Evolutionary conservation across 2,329 filamentous ascomycete species (phyloP), one percentile per base, ranked within the genome.

Genomic region (Chaetomiaceae sp.): DNA sequence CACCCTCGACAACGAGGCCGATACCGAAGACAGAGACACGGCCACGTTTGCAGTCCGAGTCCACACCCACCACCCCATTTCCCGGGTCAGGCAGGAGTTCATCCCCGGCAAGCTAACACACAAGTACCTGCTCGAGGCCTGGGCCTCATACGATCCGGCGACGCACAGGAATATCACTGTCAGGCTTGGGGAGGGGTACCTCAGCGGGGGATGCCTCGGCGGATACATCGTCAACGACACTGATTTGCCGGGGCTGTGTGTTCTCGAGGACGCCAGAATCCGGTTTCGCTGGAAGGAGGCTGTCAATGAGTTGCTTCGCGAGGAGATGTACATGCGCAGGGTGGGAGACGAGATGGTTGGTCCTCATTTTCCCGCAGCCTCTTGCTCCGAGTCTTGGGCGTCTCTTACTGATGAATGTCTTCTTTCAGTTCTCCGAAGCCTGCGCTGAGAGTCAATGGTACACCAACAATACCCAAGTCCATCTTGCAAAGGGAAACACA

Each of bases 201-300:
- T 54, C 14, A 54, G 6, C 11, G 51, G 38, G 1, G 45, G 47
- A 1, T 50, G 46, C 22, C 15, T 19, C 2, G 52, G 46, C n/a
- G 46, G 43, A 3, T 46, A 54, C 17, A 31, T 50, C 6, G 12
- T 54, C 20, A 54, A 54, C 12, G 52, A 54, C 29, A 50, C 52
- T 6, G 19, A 40, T 14, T 14, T 54, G 6, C 34, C 34, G 15
- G 45, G 51, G 0, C 15, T 45, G 39, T 15, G 36, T 20, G 23
- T 54, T 7, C 14, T 50, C 8, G 31, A 9, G 14, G 5, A 7
- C 2, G 8, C 5, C 20, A 17, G 11, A 4, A 54, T 46, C 17
- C 19, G 43, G 11, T 54, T 54, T 8, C 1, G 14, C 4, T 54
- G 52, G 52, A 50, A 46, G 34, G 46, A 6, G 5, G 40, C 46